phyloP scores from a whole-genome alignment of 805 yeast species.

The Saccharomycopsis sp. region DNA sequence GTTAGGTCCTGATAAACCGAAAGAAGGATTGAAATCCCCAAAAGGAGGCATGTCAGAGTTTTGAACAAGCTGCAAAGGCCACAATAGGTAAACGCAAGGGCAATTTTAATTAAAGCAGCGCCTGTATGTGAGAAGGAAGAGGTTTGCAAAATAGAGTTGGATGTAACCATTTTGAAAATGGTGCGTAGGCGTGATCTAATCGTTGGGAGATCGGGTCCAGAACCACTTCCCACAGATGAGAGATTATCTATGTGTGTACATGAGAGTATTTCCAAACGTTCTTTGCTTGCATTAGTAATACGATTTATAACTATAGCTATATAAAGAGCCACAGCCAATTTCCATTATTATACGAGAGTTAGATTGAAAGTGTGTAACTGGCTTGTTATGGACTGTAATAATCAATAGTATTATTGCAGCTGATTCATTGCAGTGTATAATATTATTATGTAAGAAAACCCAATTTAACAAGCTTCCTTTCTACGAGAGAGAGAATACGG shows the following conservation, averaged over 20 bases:
- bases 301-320: not conserved
- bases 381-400: not conserved
- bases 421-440: too few relatives aligned
- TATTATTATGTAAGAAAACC: too few relatives aligned
- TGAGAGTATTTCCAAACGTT: not conserved
- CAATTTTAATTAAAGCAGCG: not conserved
- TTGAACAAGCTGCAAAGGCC: not conserved
- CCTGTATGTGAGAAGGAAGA: not conserved
- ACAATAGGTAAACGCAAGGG: not conserved
- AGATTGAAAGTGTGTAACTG: not conserved
- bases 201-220: not conserved
- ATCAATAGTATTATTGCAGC: not conserved
- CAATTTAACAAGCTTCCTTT: too few relatives aligned
- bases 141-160: not conserved
- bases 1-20: not conserved
- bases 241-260: not conserved
- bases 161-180: not conserved
- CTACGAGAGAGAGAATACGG: too few relatives aligned
- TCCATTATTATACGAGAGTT: not conserved
- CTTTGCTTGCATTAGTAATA: not conserved
- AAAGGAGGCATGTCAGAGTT: not conserved
- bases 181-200: not conserved
- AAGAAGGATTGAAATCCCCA: not conserved
- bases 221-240: not conserved
- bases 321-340: too few relatives aligned